phyloP scores from a whole-genome alignment of 1,284 basidiomycete genomes.

The Sanghuangporus baumii region DNA sequence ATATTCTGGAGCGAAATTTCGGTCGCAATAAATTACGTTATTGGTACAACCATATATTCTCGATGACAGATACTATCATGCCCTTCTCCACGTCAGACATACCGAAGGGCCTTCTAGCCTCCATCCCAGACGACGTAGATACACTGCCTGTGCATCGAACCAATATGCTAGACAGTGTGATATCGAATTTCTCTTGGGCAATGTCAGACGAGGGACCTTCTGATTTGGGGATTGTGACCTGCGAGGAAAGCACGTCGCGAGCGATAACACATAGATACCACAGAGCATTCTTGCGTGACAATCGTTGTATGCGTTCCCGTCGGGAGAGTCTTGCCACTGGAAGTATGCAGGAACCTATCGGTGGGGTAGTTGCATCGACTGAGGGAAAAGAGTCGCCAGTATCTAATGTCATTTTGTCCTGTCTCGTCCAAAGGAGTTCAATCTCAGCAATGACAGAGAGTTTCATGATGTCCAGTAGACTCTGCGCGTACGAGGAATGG shows the following conservation, averaged over 20 bases:
- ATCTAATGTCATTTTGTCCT: background rate
- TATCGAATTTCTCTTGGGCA: background rate
- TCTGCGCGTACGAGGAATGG: background rate
- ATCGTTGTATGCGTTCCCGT: constrained; percentile 28
- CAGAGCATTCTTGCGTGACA: constrained; percentile 45
- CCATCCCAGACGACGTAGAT: background rate
- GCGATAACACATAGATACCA: constrained; percentile 50
- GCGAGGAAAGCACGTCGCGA: constrained; percentile 20
- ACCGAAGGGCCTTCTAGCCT: background rate
- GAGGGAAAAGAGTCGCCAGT: background rate
- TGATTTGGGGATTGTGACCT: background rate
- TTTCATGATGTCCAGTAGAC: constrained; percentile 3
- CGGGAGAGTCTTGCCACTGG: background rate
- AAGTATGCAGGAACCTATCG: background rate
- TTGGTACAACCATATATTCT: constrained; percentile 10
- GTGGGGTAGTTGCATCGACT: background rate
- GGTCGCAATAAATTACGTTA: background rate
- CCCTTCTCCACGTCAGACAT: constrained; percentile 11
- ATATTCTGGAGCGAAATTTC: background rate
- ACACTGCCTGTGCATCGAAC: background rate
- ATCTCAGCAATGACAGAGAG: constrained; percentile 6
- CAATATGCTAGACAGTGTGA: constrained; percentile 2
- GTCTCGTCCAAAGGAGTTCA: background rate
- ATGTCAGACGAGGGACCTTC: background rate
- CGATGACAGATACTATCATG: constrained; percentile 12